These are phyloP conservation scores for Xylariaceae sp. DNA, from an alignment of 2,329 filamentous ascomycete species.

Conservation along the genomic window DNA sequence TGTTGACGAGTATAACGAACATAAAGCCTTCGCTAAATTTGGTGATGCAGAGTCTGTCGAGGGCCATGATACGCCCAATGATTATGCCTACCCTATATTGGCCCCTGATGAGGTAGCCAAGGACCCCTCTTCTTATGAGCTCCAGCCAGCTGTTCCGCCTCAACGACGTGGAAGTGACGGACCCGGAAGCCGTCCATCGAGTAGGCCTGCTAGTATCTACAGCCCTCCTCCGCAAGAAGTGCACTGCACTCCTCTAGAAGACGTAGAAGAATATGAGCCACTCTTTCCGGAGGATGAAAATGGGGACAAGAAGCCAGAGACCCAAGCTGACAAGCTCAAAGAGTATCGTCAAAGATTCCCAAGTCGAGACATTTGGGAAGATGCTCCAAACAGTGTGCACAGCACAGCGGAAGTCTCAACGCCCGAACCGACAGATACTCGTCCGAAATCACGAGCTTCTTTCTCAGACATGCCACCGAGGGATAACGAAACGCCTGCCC, in stretches of 20 bases:
- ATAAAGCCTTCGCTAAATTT: slow-evolving; percentile 51
- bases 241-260: slow-evolving; percentile 74
- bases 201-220: slow-evolving; percentile 68
- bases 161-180: slow-evolving; percentile 66
- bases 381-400: slow-evolving; percentile 84
- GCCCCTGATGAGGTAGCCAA: slow-evolving; percentile 87
- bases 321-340: slow-evolving; percentile 52
- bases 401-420: slow-evolving; percentile 83
- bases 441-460: slow-evolving; percentile 46
- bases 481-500: slow-evolving; percentile 62
- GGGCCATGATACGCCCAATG: slow-evolving; percentile 60
- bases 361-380: slow-evolving; percentile 97
- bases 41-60: slow-evolving; percentile 55
- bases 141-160: slow-evolving; percentile 84
- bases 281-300: slow-evolving; percentile 83
- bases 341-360: slow-evolving; percentile 77
- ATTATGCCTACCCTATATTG: slow-evolving; percentile 79
- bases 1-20: slow-evolving; percentile 69
- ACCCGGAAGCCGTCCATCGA: slow-evolving; percentile 67
- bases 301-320: slow-evolving; percentile 46
- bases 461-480: slow-evolving; percentile 44
- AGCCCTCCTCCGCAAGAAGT: slow-evolving; percentile 61
- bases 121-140: slow-evolving; percentile 68
- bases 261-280: slow-evolving; percentile 93
- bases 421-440: slow-evolving; percentile 66